Conservation (phyloP, 1,139 yeast genomes). For the Maudiozyma humilis region DNA sequence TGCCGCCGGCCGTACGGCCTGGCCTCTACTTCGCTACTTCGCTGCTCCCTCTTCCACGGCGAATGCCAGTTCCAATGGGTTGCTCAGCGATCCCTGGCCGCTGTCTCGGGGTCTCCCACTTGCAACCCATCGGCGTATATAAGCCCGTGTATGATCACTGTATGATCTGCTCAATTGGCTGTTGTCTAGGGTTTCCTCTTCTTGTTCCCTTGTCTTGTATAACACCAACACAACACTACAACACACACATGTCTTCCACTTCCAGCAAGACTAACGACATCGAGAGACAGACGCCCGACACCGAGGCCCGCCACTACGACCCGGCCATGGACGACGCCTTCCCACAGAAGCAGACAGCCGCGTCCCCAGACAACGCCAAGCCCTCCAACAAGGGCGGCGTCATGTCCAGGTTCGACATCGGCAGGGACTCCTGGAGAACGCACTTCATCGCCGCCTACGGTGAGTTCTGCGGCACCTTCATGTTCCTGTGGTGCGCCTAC, state of each 20-base stretch:
- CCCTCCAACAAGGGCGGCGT: not conserved
- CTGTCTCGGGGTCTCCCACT: no score
- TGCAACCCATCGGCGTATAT: no score
- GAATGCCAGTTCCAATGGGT: no score
- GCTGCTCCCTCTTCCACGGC: no score
- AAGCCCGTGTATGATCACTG: no score
- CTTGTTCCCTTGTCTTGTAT: not conserved
- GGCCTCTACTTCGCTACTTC: no score
- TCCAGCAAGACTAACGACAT: constrained; percentile 3
- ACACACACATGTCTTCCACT: not conserved
- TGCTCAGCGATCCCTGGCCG: no score
- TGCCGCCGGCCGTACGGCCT: no score
- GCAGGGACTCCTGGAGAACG: constrained; percentile 39
- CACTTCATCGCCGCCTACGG: constrained; percentile 47
- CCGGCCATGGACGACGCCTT: constrained; percentile 11
- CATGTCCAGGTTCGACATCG: constrained; percentile 7
- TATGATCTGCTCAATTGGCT: not conserved
- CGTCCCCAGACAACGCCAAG: no score
- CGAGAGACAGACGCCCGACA: not conserved
- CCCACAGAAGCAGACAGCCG: constrained; percentile 6
- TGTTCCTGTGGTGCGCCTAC: constrained; percentile 75
- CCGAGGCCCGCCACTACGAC: not conserved
- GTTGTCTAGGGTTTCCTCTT: not conserved
- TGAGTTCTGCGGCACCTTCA: constrained; percentile 80
- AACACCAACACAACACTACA: not conserved